Base-by-base conservation (phyloP, 331 rosid genomes). In the Spiraea crenata region DNA sequence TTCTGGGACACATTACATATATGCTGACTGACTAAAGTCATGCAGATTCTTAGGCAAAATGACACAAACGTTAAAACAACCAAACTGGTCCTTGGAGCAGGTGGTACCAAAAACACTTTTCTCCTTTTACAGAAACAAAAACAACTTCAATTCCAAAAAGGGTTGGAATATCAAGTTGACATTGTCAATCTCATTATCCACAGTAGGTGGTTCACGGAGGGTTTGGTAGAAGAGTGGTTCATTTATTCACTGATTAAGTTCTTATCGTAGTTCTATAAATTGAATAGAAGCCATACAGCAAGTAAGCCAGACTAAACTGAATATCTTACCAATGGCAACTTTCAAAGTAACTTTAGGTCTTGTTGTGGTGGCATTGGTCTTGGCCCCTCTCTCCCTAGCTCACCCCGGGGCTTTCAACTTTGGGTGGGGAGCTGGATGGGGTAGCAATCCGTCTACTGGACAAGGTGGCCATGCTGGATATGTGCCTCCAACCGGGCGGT, bases 341-440 rank as follows among this genome's bases (percentile, higher is more conserved):
- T 77, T 52, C 77, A 74, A 70, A 74, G 50, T 62, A 34, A 50
- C 48, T 58, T 35, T 77, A 44, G 67, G 56, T 63, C 50, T 82
- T 39, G 12, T 82, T 19, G 71, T 39, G 34, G 42, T 81, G 49
- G 31, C 71, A 71, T 52, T 80, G 58, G 56, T 82, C 72, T 78
- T 83, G 4, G 55, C 77, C 48, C 42, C 83, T 20, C 72, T 77
- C 56, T 69, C 88, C 37, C 25, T 16, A 0, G 82, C 96, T 71
- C 84, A 87, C 85, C 96, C 93, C 2, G 51, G 20, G 0, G 89
- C 82, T 55, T 84, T 80, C 84, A 70, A 81, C 60, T 87, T 83
- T 56, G 91, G 90, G 6, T 82, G 90, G 90, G 85, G 86, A 55
- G 19, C 37, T 9, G 17, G 62, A 38, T 50, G 80, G 57, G 80